Percentiles rank a stretch among this genome's conserved stretches.
Conservation (phyloP, 2,329 filamentous ascomycete species). For the Ceratocystis harringtonii region DNA sequence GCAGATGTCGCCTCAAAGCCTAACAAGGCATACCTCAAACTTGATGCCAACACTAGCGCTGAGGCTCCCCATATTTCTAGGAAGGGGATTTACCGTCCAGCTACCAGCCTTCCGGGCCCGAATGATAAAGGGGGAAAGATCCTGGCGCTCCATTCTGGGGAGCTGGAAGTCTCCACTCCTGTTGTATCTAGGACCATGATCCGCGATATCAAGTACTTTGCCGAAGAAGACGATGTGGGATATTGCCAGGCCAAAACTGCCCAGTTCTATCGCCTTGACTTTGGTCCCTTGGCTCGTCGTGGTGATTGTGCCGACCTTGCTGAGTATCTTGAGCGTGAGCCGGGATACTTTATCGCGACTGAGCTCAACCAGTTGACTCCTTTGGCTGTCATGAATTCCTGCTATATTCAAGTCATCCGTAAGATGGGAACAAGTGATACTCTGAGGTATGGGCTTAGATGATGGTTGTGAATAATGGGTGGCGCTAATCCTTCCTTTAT, state of each 20-base stretch:
- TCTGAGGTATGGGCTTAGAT: background rate
- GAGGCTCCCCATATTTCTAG: background rate
- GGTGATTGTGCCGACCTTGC: background rate
- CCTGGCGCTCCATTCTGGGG: background rate
- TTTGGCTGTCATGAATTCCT: conserved; percentile 2
- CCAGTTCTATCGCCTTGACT: conserved; percentile 5
- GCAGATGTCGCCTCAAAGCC: background rate
- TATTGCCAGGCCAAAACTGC: conserved; percentile 1
- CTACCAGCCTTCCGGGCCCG: background rate
- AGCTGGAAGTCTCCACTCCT: background rate
- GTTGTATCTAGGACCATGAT: background rate
- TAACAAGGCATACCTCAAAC: background rate
- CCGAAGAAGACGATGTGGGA: background rate
- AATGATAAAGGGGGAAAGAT: background rate
- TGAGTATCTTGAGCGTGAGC: background rate
- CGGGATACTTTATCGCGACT: conserved; percentile 10
- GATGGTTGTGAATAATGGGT: background rate
- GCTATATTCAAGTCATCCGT: conserved; percentile 10
- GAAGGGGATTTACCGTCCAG: background rate
- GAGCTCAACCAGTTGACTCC: conserved; percentile 7
- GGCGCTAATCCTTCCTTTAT: background rate
- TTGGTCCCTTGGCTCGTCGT: conserved; percentile 4
- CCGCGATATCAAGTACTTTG: conserved; percentile 2
- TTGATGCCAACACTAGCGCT: background rate
- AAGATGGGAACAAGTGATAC: background rate